These are phyloP conservation scores for Penicillium sp. DNA, from an alignment of 2,329 filamentous ascomycete species.

Conservation along the genomic window DNA sequence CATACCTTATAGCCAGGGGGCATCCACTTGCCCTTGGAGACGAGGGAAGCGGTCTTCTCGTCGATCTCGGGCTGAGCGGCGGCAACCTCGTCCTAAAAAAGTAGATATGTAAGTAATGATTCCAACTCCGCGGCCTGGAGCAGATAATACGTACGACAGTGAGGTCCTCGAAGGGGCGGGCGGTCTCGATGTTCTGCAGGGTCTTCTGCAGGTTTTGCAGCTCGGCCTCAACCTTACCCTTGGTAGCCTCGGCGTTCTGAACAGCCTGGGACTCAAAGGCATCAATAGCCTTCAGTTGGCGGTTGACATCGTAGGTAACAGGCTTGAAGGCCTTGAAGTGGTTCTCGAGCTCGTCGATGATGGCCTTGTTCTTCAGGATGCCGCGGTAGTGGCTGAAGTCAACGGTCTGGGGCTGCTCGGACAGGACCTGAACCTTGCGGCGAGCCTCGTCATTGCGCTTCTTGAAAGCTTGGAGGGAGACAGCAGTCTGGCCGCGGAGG, in stretches of 20 bases:
- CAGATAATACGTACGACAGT: constrained; percentile 72
- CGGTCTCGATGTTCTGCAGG: constrained; percentile 93
- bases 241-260: constrained; percentile 95
- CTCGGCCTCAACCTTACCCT: constrained; percentile 92
- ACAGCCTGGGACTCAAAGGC: constrained; percentile 96
- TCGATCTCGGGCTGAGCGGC: constrained; percentile 94
- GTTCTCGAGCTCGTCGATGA: constrained; percentile 96
- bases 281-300: constrained; percentile 97
- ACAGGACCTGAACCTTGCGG: constrained; percentile 82
- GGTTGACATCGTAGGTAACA: constrained; percentile 82
- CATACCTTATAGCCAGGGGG: constrained; percentile 98
- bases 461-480: constrained; percentile 94
- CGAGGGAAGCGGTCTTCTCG: constrained; percentile 90
- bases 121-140: neutral
- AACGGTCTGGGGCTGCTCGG: constrained; percentile 78
- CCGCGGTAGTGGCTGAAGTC: constrained; percentile 93
- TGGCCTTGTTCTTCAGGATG: constrained; percentile 90
- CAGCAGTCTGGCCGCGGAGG: constrained; percentile 89
- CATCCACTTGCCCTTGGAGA: constrained; percentile 97
- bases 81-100: constrained; percentile 80
- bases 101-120: constrained; percentile 9
- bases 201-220: constrained; percentile 92
- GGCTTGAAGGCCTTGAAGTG: constrained; percentile 91
- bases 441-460: constrained; percentile 99
- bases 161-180: constrained; percentile 92